Evolutionary conservation across 805 yeast genomes (phyloP).

Genomic region (Ogataea naganishii): DNA sequence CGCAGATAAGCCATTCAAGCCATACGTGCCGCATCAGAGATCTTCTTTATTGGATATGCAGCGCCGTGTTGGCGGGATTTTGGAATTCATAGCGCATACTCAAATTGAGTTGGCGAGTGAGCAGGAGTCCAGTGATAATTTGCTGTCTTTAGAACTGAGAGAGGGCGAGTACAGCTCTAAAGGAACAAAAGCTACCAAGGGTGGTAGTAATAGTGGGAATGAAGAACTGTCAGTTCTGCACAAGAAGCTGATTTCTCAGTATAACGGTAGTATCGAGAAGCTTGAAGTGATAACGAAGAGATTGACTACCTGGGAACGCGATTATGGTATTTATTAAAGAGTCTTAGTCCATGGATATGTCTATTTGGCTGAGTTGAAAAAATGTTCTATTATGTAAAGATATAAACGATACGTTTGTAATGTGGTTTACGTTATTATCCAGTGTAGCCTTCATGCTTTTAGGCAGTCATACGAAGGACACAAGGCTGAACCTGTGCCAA

Average conservation of each 20-base stretch:
- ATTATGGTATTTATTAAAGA: constrained; percentile 38
- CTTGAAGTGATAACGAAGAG: constrained; percentile 71
- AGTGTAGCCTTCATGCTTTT: not conserved
- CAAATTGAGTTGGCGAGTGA: constrained; percentile 78
- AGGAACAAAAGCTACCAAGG: constrained; percentile 17
- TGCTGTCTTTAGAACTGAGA: constrained; percentile 11
- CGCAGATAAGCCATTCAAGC: constrained; percentile 67
- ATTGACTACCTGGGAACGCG: constrained; percentile 72
- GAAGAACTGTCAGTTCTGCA: constrained; percentile 21
- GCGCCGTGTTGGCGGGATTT: constrained; percentile 77
- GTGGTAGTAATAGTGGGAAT: constrained; percentile 12
- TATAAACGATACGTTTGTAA: not conserved
- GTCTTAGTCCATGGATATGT: not conserved
- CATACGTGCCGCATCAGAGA: constrained; percentile 73
- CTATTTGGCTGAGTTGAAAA: not conserved
- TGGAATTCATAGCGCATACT: constrained; percentile 84
- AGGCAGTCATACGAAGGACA: not conserved
- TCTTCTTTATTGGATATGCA: constrained; percentile 77
- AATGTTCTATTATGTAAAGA: not conserved
- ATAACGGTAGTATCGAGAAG: constrained; percentile 48
- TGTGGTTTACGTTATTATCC: not conserved
- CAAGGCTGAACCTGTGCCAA: not conserved
- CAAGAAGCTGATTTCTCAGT: constrained; percentile 36
- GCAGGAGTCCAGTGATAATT: constrained; percentile 40
- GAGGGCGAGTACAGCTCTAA: not conserved